These are phyloP conservation scores for Kazachstania sp. DNA, from an alignment of 1,139 yeast species.

Conservation along the genomic window DNA sequence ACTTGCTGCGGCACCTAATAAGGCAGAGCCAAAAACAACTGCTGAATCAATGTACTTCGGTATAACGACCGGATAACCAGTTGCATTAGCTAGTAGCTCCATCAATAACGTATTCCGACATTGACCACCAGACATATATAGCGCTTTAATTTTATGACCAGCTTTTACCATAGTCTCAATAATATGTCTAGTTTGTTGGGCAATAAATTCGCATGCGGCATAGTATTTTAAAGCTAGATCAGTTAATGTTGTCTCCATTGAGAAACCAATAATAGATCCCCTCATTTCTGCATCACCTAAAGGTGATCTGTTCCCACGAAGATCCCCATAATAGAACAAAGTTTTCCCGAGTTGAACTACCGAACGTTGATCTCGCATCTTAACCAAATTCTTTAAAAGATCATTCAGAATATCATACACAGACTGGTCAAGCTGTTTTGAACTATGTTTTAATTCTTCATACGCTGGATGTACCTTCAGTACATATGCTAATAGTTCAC, in stretches of 20 bases:
- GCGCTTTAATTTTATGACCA: conserved; percentile 68
- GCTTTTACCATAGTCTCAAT: conserved; percentile 71
- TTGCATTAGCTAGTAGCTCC: conserved; percentile 84
- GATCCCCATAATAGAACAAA: conserved; percentile 88
- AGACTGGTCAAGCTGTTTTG: conserved; percentile 61
- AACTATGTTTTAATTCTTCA: conserved; percentile 52
- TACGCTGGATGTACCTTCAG: conserved; percentile 84
- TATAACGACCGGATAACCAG: conserved; percentile 84
- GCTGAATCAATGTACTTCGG: conserved; percentile 96
- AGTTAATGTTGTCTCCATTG: conserved; percentile 80
- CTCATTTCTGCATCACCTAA: conserved; percentile 91
- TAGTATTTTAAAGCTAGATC: conserved; percentile 79
- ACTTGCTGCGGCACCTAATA: conserved; percentile 83
- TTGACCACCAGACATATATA: conserved; percentile 94
- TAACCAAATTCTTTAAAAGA: conserved; percentile 59
- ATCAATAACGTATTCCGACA: conserved; percentile 85
- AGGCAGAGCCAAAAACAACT: conserved; percentile 90
- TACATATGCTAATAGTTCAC: conserved; percentile 88
- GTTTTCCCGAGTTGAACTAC: conserved; percentile 77
- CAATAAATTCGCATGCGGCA: conserved; percentile 94
- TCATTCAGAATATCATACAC: conserved; percentile 83
- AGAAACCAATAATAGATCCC: conserved; percentile 87
- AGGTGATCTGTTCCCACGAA: conserved; percentile 94
- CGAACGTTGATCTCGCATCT: conserved; percentile 50
- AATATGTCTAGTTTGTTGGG: conserved; percentile 94